A percentile compares a stretch with the other conserved stretches of the same genome.
Conservation (phyloP, 345 rosid genomes). For the Cardamine occulta region DNA sequence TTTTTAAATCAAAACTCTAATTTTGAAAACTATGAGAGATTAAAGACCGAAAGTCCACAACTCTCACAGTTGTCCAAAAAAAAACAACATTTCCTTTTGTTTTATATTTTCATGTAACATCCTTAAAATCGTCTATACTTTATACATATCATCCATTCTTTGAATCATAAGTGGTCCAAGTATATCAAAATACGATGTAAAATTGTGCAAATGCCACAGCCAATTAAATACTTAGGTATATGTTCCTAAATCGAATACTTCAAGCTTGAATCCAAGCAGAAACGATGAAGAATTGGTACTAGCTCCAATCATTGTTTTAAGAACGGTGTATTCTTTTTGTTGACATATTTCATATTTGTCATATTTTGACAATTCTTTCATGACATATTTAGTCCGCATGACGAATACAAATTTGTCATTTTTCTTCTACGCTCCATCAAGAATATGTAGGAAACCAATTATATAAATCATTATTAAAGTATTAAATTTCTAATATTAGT, state of each 20-base stretch:
- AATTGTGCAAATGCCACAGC: background rate
- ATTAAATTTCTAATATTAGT: background rate
- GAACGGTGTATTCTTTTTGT: background rate
- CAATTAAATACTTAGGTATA: background rate
- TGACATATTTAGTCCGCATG: slow-evolving; percentile 5
- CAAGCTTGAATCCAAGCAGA: background rate
- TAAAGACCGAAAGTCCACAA: too few relatives aligned
- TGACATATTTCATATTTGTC: background rate
- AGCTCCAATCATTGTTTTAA: background rate
- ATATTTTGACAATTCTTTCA: background rate
- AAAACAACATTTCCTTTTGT: too few relatives aligned
- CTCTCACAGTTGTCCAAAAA: too few relatives aligned
- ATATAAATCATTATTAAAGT: background rate
- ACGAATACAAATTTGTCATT: background rate
- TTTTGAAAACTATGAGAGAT: too few relatives aligned
- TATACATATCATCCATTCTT: too few relatives aligned
- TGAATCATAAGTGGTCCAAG: background rate
- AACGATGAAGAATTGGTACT: background rate
- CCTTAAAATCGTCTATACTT: too few relatives aligned
- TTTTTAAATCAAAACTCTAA: too few relatives aligned
- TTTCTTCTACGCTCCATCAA: background rate
- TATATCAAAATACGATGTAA: background rate
- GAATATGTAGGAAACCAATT: background rate
- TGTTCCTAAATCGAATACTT: background rate
- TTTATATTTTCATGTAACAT: too few relatives aligned